Evolutionary conservation across 1,139 yeast genomes (phyloP).

Genomic region (Yamadazyma blattariae): DNA sequence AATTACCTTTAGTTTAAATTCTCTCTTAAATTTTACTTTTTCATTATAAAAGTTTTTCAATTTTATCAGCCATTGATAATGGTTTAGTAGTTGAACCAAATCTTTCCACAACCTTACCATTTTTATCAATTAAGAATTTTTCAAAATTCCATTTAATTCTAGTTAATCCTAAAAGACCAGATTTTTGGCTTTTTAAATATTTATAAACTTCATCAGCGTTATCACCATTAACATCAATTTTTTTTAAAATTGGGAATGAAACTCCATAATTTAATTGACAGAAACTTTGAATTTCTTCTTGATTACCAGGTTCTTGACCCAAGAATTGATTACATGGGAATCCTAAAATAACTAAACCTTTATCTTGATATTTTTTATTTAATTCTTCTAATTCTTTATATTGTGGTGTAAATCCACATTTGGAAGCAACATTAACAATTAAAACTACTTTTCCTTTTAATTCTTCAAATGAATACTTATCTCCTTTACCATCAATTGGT

Average conservation of each 20-base stretch:
- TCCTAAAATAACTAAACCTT: conserved; percentile 78
- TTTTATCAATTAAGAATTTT: conserved; percentile 44
- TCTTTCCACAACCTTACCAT: conserved; percentile 46
- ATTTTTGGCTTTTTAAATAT: conserved; percentile 59
- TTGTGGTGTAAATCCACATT: conserved; percentile 87
- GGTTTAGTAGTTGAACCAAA: conserved; percentile 45
- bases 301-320: conserved; percentile 43
- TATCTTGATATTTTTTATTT: conserved; percentile 71
- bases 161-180: conserved; percentile 43
- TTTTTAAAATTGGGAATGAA: conserved; percentile 82
- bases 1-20: no score
- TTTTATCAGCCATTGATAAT: conserved; percentile 28
- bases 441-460: conserved; percentile 88
- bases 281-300: conserved; percentile 40
- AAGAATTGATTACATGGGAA: conserved; percentile 85
- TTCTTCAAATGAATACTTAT: conserved; percentile 63
- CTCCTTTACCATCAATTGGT: conserved; percentile 45
- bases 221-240: conserved; percentile 86
- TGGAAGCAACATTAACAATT: conserved; percentile 91
- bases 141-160: conserved; percentile 53
- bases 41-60: conserved; percentile 39
- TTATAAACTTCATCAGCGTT: conserved; percentile 77
- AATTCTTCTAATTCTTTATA: conserved; percentile 73
- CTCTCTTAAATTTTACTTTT: no score
- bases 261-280: conserved; percentile 51